Evolutionary conservation across 176 grass and related monocot species (phyloP).

Genomic region (Cenchrus purpureus): DNA sequence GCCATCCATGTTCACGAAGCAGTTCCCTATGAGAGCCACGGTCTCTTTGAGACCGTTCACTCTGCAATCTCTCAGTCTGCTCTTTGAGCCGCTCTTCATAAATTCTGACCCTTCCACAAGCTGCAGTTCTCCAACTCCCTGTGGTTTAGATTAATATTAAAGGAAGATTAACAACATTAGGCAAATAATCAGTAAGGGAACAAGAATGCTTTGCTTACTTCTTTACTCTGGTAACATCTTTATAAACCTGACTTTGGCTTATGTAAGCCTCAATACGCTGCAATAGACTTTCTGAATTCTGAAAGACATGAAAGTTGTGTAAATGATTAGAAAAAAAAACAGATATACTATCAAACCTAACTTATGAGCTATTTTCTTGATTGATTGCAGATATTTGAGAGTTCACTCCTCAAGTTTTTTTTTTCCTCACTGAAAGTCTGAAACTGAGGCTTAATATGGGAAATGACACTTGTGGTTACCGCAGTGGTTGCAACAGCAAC

Average conservation of each 20-base stretch:
- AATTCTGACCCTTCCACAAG: not conserved
- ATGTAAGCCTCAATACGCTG: not conserved
- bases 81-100: not conserved
- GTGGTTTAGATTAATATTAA: not conserved
- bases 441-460: not conserved
- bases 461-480: not conserved
- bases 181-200: not conserved
- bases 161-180: not conserved
- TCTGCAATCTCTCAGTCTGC: not conserved
- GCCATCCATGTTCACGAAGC: not conserved
- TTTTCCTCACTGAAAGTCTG: not conserved
- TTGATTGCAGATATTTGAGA: not conserved
- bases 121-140: constrained; percentile 8
- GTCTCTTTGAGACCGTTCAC: not conserved
- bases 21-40: not conserved
- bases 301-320: not conserved
- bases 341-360: not conserved
- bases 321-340: not conserved
- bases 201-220: constrained; percentile 1
- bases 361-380: not conserved
- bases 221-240: not conserved
- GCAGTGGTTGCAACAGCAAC: not conserved
- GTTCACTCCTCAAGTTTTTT: not conserved
- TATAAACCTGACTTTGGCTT: not conserved
- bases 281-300: not conserved